phyloP scores from a whole-genome alignment of 257 asterid genomes.

The Solanum tacnaense region DNA sequence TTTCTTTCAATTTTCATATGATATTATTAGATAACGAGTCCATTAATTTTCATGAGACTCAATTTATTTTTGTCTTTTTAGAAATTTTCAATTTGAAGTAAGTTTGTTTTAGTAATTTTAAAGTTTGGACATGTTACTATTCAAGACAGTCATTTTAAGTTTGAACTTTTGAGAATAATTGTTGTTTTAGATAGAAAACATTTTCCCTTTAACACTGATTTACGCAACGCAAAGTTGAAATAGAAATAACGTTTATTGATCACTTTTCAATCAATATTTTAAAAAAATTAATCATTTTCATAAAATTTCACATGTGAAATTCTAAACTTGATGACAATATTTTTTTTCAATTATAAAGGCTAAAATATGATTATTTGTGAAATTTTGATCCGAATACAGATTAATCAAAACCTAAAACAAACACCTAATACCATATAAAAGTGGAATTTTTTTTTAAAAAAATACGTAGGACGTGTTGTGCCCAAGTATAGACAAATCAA shows the following conservation, averaged over 20 bases:
- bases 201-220: accelerated
- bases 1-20: background rate
- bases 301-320: background rate
- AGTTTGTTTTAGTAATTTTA: background rate
- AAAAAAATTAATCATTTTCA: background rate
- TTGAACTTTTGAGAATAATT: background rate
- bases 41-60: background rate
- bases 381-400: background rate
- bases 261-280: background rate
- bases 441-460: background rate
- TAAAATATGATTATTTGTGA: background rate
- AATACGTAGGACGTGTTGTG: background rate
- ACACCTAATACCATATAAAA: background rate
- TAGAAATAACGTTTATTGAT: background rate
- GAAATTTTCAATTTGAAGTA: background rate
- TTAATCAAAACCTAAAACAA: background rate
- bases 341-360: background rate
- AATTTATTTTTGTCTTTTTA: background rate
- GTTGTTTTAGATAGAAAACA: accelerated
- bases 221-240: background rate
- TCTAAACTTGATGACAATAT: background rate
- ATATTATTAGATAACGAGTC: background rate
- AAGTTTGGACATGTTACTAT: background rate
- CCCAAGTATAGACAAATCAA: background rate
- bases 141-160: background rate